Conservation (phyloP, 2,329 filamentous ascomycete genomes). For the Huntiella abstrusa region DNA sequence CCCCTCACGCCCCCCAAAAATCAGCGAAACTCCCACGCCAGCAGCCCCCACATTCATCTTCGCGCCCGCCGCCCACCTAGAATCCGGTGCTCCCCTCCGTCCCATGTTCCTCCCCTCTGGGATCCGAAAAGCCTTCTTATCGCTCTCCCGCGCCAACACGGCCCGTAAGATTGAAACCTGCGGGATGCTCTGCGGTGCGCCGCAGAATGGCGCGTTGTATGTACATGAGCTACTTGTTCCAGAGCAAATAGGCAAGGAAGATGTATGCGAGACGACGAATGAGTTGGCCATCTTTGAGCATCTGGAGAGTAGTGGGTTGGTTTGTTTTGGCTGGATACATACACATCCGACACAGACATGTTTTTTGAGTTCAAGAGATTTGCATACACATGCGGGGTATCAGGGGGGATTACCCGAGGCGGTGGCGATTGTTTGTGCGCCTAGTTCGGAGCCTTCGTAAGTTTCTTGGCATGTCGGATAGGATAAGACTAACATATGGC, state of each 20-base stretch:
- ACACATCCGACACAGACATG: conserved; percentile 93
- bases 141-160: conserved; percentile 60
- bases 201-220: conserved; percentile 86
- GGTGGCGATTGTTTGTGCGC: conserved; percentile 91
- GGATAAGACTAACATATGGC: conserved; percentile 4
- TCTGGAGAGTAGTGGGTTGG: conserved; percentile 63
- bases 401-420: conserved; percentile 94
- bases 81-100: conserved; percentile 71
- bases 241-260: conserved; percentile 71
- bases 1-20: conserved; percentile 6
- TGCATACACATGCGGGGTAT: conserved; percentile 87
- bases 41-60: conserved; percentile 42
- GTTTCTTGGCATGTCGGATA: conserved; percentile 17
- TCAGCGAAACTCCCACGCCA: neutral
- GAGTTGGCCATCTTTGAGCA: conserved; percentile 75
- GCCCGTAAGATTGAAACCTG: conserved; percentile 75
- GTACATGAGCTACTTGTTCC: conserved; percentile 77
- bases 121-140: conserved; percentile 56
- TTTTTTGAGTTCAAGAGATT: conserved; percentile 87
- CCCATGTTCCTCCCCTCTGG: conserved; percentile 69
- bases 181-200: conserved; percentile 77
- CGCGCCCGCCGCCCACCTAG: conserved; percentile 68
- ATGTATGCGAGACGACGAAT: conserved; percentile 89
- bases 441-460: conserved; percentile 57
- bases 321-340: conserved; percentile 92